Evolutionary conservation across 148 eudicot species (phyloP), one percentile per base, ranked within the genome.

Genomic region (Amaranthus hypochondriacus): DNA sequence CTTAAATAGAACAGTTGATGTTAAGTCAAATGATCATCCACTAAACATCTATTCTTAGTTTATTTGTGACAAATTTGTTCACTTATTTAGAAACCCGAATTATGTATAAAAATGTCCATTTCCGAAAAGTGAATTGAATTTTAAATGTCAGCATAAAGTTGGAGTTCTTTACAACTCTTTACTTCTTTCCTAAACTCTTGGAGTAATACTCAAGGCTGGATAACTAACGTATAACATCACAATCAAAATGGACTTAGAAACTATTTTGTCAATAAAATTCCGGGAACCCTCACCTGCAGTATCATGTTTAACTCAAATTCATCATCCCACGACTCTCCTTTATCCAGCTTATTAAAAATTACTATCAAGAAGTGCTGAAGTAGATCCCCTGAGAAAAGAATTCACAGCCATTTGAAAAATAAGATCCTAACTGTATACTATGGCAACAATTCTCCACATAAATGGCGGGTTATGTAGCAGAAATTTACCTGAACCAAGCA

Each of bases 231-330:
- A 56, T 53, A 63, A 64, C 53, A 14, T 54, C 53, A 62, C 42
- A 61, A 50, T 39, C 50, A 63, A 39, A 66, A 1, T 21, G 46
- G 56, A 15, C 50, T 7, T 70, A 9, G 15, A 59, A 70, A 60
- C 44, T 28, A 28, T 28, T 28, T 53, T 51, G 9, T 48, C 21
- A n/a, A 11, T 51, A 52, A 13, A 44, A 18, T n/a, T 50, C n/a
- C 9, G 3, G 46, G 53, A 58, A 64, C 64, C 39, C 61, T 56
- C 68, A 89, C 99, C 96, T 95, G 99, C 75, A 95, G 73, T 74
- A 90, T 86, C 81, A 90, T 80, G 81, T 92, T 90, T 77, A 95
- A 78, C 89, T 95, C 99, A 87, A 95, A 95, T 82, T 92, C 97
- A 82, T 95, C 99, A 80, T 95, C 97, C 87, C 95, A 89, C 39